Conservation (phyloP, 139 green algal genomes). For the Penium margaritaceum region DNA sequence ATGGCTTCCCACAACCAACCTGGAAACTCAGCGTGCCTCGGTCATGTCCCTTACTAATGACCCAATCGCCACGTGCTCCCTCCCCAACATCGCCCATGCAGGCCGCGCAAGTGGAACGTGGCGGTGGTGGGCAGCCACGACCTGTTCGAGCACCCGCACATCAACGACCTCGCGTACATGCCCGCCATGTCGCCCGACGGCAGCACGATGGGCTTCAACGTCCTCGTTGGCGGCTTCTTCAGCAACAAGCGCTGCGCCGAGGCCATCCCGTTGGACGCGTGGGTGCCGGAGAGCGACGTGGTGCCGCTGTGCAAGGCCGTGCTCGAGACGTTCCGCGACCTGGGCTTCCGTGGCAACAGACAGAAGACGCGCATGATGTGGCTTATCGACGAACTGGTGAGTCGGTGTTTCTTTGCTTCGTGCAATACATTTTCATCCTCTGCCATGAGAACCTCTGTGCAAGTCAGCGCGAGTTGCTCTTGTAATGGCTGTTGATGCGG, state of each 20-base stretch:
- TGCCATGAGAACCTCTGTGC: no score
- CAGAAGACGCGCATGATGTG: constrained; percentile 92
- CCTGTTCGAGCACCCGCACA: constrained; percentile 93
- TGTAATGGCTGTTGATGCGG: no score
- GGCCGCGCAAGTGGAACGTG: constrained; percentile 85
- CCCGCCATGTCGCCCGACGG: constrained; percentile 57
- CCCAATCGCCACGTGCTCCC: no score
- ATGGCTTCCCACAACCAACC: no score
- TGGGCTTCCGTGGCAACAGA: constrained; percentile 72
- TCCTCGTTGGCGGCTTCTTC: constrained; percentile 90
- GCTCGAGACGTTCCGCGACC: constrained; percentile 65
- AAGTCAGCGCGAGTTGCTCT: no score
- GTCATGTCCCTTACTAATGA: no score
- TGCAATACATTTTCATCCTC: neutral
- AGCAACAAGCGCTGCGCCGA: constrained; percentile 82
- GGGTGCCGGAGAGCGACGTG: constrained; percentile 54
- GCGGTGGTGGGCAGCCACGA: constrained; percentile 75
- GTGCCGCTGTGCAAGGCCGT: constrained; percentile 42
- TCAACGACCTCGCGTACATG: constrained; percentile 94
- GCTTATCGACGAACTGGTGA: constrained; percentile 74
- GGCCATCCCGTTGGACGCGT: constrained; percentile 75
- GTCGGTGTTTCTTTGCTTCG: neutral
- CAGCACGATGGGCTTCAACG: constrained; percentile 60
- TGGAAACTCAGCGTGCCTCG: no score
- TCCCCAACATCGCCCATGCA: neutral